A percentile compares a stretch with the other conserved stretches of the same genome.
These are phyloP conservation scores for Alternaria sp. DNA, from an alignment of 2,329 filamentous ascomycete species.

Conservation along the genomic window DNA sequence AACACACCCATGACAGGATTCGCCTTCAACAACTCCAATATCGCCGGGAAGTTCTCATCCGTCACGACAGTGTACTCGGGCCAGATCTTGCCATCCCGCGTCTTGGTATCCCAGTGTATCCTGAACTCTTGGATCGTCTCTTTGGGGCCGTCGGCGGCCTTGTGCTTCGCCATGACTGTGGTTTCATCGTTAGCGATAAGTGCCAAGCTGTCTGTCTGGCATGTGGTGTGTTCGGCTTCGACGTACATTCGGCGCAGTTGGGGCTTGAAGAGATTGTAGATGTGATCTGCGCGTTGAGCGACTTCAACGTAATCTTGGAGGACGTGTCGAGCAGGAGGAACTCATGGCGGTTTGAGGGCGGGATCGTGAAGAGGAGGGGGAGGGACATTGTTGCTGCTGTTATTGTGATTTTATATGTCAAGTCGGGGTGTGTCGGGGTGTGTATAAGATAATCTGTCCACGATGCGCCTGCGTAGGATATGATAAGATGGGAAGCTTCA, in stretches of 20 bases:
- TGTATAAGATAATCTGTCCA: not conserved
- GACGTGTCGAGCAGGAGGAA: conserved; percentile 35
- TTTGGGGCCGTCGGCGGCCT: conserved; percentile 19
- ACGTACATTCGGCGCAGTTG: conserved; percentile 42
- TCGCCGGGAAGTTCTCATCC: conserved; percentile 36
- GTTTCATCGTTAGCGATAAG: not conserved
- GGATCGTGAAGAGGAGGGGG: conserved; percentile 44
- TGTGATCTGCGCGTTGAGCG: conserved; percentile 41
- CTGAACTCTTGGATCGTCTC: conserved; percentile 39
- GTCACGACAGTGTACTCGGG: conserved; percentile 44
- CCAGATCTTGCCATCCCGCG: conserved; percentile 40
- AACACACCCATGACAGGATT: conserved; percentile 37
- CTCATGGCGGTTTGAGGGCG: conserved; percentile 42
- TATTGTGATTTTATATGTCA: not conserved
- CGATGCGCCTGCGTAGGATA: too few relatives aligned
- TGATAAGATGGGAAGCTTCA: not conserved
- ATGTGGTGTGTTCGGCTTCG: not conserved
- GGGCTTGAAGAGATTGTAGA: conserved; percentile 27
- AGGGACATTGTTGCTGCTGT: conserved; percentile 26
- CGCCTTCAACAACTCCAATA: conserved; percentile 37
- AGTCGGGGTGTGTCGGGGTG: too few relatives aligned
- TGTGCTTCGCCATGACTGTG: conserved; percentile 44
- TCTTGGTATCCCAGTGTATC: conserved; percentile 40
- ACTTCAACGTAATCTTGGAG: conserved; percentile 32
- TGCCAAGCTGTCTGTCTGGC: not conserved